Percentiles rank a stretch among this genome's conserved stretches.
Conservation (phyloP, 2,329 filamentous ascomycete species). For the Calonectria honghensis region DNA sequence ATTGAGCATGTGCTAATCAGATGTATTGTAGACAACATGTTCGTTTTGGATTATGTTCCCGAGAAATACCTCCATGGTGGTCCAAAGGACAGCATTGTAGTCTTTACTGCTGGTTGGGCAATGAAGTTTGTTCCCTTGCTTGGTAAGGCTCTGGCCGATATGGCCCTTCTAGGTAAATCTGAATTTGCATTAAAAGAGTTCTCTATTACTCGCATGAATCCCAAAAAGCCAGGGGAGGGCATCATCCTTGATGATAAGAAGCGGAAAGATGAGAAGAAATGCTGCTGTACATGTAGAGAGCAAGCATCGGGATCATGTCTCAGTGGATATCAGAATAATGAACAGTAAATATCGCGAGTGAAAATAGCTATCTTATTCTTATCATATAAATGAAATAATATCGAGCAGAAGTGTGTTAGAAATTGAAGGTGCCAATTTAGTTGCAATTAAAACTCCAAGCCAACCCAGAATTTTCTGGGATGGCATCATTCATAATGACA, state of each 20-base stretch:
- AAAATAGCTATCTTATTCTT: neutral
- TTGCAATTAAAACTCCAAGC: neutral
- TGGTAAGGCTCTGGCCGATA: conserved; percentile 41
- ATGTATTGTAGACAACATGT: conserved; percentile 40
- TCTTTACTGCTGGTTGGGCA: conserved; percentile 45
- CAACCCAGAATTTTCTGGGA: neutral
- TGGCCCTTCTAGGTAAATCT: conserved; percentile 39
- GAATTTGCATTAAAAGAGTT: conserved; percentile 39
- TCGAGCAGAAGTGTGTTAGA: neutral
- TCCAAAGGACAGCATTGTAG: conserved; percentile 36
- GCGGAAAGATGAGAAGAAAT: too few species aligned
- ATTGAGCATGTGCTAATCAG: conserved; percentile 1
- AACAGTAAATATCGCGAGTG: neutral
- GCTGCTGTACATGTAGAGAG: neutral
- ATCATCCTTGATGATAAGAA: neutral
- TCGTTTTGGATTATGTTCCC: conserved; percentile 46
- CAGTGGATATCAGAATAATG: neutral
- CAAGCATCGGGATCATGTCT: neutral
- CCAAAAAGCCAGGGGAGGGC: neutral
- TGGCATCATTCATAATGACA: too few species aligned
- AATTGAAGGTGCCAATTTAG: neutral
- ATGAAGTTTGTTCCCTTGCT: conserved; percentile 49
- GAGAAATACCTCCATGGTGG: conserved; percentile 39
- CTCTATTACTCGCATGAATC: conserved; percentile 35
- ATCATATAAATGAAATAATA: neutral